A percentile compares a stretch with the other conserved stretches of the same genome.
These are phyloP conservation scores for Scenedesmus sp. DNA, from an alignment of 163 green algal genomes.

Conservation along the genomic window DNA sequence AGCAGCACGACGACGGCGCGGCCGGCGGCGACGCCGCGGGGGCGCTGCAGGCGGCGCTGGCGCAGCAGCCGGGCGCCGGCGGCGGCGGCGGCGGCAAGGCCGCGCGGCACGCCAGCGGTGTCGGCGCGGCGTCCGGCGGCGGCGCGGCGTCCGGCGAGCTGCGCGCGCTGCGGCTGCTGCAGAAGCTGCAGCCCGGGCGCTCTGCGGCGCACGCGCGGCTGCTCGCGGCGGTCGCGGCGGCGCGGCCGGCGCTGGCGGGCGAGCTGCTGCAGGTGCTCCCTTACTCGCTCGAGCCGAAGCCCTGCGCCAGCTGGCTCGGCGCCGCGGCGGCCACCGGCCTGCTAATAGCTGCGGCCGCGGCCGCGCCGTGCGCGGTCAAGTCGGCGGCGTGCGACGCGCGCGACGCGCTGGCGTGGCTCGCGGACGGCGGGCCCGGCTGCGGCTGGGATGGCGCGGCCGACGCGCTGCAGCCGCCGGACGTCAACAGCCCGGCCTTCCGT, in stretches of 20 bases:
- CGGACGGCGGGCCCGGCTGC: too few species aligned
- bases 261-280: conserved; percentile 48
- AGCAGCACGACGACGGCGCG: too few species aligned
- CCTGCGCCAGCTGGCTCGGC: conserved; percentile 2
- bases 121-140: not conserved
- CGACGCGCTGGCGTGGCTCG: too few species aligned
- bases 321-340: not conserved
- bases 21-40: too few species aligned
- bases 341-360: conserved; percentile 30
- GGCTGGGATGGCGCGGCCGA: too few species aligned
- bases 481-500: conserved; percentile 14
- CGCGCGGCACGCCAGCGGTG: not conserved
- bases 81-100: not conserved
- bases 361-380: conserved; percentile 15
- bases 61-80: not conserved
- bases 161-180: conserved; percentile 49
- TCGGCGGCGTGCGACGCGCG: too few species aligned
- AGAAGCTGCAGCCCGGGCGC: conserved; percentile 42
- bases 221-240: conserved; percentile 29
- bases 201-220: conserved; percentile 42
- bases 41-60: too few species aligned
- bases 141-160: conserved; percentile 8
- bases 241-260: conserved; percentile 41
- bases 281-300: conserved; percentile 47
- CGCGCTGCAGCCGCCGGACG: conserved; percentile 30